A percentile compares a stretch with the other conserved stretches of the same genome.
phyloP scores from a whole-genome alignment of 176 grass and related monocot species.

The Zoysia japonica region DNA sequence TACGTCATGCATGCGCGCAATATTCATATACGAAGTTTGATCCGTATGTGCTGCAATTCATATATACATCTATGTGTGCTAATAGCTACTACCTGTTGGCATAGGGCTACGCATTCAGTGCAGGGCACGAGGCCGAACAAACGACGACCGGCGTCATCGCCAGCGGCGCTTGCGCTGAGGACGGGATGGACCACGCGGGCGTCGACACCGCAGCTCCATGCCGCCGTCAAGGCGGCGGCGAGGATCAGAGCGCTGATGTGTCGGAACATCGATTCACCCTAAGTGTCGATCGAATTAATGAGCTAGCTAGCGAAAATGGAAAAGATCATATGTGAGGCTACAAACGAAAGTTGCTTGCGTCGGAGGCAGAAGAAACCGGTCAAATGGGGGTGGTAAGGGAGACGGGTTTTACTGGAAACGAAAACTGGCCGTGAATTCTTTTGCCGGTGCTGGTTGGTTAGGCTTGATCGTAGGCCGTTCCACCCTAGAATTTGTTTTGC shows the following conservation, averaged over 20 bases:
- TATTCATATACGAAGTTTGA: not conserved
- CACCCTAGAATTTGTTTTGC: constrained; percentile 6
- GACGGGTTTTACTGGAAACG: constrained; percentile 1
- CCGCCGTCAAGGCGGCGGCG: constrained; percentile 35
- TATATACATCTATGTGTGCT: not conserved
- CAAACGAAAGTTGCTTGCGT: not conserved
- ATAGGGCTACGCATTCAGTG: constrained; percentile 23
- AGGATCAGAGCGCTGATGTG: constrained; percentile 21
- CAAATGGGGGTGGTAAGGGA: constrained; percentile 29
- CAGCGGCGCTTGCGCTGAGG: not conserved
- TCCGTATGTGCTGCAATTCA: not conserved
- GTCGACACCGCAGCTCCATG: constrained; percentile 3
- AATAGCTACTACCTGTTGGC: constrained; percentile 42
- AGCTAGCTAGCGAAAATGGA: constrained; percentile 26
- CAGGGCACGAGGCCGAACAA: not conserved
- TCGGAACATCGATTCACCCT: constrained; percentile 35
- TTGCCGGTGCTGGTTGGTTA: constrained; percentile 26
- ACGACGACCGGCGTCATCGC: constrained; percentile 14
- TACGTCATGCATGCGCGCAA: not conserved
- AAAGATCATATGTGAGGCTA: constrained; percentile 13
- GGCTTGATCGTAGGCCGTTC: constrained; percentile 43
- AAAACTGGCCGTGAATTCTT: constrained; percentile 41
- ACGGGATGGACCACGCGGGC: constrained; percentile 37
- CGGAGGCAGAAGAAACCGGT: constrained; percentile 15
- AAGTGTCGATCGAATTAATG: not conserved